Percentiles rank a stretch among this genome's conserved stretches.
These are phyloP conservation scores for Ammopiptanthus mongolicus DNA, from an alignment of 306 rosid genomes.

Conservation along the genomic window DNA sequence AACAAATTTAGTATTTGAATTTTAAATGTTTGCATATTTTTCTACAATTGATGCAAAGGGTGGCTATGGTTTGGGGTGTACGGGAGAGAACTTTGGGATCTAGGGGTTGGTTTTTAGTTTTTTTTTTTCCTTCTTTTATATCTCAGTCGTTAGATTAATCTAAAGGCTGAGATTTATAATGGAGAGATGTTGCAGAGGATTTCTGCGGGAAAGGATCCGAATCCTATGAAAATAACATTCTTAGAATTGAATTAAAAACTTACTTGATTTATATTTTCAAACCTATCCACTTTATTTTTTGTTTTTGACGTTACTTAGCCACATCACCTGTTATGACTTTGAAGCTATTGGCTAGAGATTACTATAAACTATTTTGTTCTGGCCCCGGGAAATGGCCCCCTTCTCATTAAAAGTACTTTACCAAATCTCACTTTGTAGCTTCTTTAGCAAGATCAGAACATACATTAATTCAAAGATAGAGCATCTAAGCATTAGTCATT, in stretches of 20 bases:
- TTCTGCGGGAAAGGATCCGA: too few relatives aligned
- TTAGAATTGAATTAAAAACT: background rate
- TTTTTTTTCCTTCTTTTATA: too few relatives aligned
- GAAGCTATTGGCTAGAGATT: slow-evolving; percentile 9
- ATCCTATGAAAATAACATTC: background rate
- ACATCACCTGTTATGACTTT: slow-evolving; percentile 14
- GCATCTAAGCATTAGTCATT: slow-evolving; percentile 22
- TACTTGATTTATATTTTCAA: slow-evolving; percentile 1
- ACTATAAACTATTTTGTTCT: slow-evolving; percentile 5
- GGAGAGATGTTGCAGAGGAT: too few relatives aligned
- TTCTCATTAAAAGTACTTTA: background rate
- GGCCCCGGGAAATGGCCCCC: slow-evolving; percentile 7
- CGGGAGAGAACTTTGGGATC: too few relatives aligned
- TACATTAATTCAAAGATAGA: slow-evolving; percentile 14
- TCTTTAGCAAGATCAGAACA: slow-evolving; percentile 19
- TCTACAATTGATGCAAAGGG: too few relatives aligned
- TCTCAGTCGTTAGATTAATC: too few relatives aligned
- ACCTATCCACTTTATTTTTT: background rate
- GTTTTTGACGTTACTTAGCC: background rate
- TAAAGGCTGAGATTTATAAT: too few relatives aligned
- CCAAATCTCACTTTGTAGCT: slow-evolving; percentile 17
- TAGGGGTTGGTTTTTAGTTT: too few relatives aligned
- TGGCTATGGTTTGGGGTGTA: too few relatives aligned
- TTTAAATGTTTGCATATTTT: too few relatives aligned
- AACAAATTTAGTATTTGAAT: too few relatives aligned